A percentile compares a stretch with the other conserved stretches of the same genome.
These are phyloP conservation scores for Floccularia luteovirens DNA, from an alignment of 768 basidiomycete genomes.

Conservation along the genomic window DNA sequence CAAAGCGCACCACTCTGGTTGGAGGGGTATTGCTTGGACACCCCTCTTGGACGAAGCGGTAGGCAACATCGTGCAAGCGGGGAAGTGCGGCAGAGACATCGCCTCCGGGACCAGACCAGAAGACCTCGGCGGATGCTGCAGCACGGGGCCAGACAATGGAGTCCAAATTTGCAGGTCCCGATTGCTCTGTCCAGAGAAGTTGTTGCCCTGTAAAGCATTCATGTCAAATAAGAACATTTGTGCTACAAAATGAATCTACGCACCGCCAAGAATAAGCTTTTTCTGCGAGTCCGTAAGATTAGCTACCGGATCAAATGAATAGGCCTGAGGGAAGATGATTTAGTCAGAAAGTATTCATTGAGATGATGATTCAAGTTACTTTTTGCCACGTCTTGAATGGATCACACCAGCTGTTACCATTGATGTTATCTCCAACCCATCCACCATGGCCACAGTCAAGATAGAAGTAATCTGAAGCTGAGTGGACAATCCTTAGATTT, in stretches of 20 bases:
- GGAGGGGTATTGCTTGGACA: constrained; percentile 50
- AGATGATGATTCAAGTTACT: constrained; percentile 19
- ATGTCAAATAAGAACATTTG: neutral
- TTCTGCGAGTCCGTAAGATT: constrained; percentile 43
- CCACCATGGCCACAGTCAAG: constrained; percentile 71
- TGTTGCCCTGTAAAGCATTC: constrained; percentile 38
- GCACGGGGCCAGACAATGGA: constrained; percentile 66
- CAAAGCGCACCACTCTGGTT: constrained; percentile 70
- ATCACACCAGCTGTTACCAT: constrained; percentile 65
- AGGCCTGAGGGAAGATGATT: constrained; percentile 24
- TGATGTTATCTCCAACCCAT: constrained; percentile 48
- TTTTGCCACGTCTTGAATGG: constrained; percentile 80
- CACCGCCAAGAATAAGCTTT: constrained; percentile 60
- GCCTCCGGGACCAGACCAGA: constrained; percentile 59
- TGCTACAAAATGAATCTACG: constrained; percentile 9
- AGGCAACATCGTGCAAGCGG: constrained; percentile 60
- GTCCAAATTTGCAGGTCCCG: constrained; percentile 59
- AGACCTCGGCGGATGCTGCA: constrained; percentile 60
- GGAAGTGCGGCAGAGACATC: constrained; percentile 46
- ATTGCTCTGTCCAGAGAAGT: constrained; percentile 71
- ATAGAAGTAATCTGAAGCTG: constrained; percentile 76
- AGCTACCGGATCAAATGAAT: constrained; percentile 67
- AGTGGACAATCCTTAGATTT: constrained; percentile 58
- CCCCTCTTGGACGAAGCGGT: constrained; percentile 57
- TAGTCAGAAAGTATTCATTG: neutral